Conservation (phyloP, 805 yeast species). For the Zygoascus flipseniorum region DNA sequence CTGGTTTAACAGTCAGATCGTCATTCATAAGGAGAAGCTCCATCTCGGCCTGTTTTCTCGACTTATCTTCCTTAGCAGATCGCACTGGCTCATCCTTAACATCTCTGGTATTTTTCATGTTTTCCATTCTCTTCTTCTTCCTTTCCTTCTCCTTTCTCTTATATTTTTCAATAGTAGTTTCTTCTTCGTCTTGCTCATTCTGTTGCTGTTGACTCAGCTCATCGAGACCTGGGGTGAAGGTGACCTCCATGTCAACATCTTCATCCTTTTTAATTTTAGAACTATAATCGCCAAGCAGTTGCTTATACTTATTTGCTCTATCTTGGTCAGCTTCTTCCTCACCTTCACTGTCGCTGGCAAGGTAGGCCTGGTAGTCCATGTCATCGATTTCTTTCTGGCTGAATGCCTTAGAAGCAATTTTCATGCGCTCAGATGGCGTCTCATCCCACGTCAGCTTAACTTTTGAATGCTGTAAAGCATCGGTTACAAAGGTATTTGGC, state of each 20-base stretch:
- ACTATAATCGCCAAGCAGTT: conserved; percentile 28
- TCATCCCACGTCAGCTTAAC: conserved; percentile 98
- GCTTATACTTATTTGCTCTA: conserved; percentile 48
- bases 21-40: conserved; percentile 68
- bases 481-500: conserved; percentile 80
- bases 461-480: conserved; percentile 92
- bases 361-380: conserved; percentile 42
- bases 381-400: conserved; percentile 59
- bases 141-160: conserved; percentile 90
- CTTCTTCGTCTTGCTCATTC: conserved; percentile 42
- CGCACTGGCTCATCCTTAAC: conserved; percentile 34
- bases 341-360: conserved; percentile 69
- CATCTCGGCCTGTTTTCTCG: conserved; percentile 54
- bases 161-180: conserved; percentile 69
- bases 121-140: conserved; percentile 73
- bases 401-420: conserved; percentile 70
- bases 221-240: conserved; percentile 82
- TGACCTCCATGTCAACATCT: conserved; percentile 85
- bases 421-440: conserved; percentile 82
- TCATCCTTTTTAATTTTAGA: conserved; percentile 8
- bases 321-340: conserved; percentile 40
- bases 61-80: conserved; percentile 23
- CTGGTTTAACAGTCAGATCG: conserved; percentile 22
- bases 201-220: conserved; percentile 32
- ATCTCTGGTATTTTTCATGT: conserved; percentile 52